phyloP scores from a whole-genome alignment of 345 rosid genomes.

The Tarenaya hassleriana region DNA sequence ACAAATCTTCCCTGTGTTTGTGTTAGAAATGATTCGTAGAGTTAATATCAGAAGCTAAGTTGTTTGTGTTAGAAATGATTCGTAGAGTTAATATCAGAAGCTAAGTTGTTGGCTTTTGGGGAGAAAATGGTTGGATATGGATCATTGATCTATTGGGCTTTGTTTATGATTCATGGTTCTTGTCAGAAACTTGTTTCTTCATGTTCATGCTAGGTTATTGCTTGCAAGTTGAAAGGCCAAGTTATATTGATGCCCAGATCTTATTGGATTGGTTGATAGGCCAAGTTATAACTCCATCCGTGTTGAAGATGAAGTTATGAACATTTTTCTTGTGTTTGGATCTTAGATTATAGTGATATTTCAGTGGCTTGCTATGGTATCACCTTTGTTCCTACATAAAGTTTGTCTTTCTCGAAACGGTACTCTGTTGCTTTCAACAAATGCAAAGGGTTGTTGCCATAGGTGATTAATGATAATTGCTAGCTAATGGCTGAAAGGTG shows the following conservation, averaged over 20 bases:
- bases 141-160: too few species aligned
- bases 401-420: conserved; percentile 4
- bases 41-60: too few species aligned
- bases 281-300: too few species aligned
- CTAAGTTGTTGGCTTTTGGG: too few species aligned
- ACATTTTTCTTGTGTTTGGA: conserved; percentile 10
- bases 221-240: conserved; percentile 4
- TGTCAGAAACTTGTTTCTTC: conserved; percentile 6
- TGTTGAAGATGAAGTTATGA: background rate
- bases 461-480: background rate
- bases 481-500: background rate
- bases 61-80: too few species aligned
- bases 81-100: too few species aligned
- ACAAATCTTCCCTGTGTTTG: too few species aligned
- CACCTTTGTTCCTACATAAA: background rate
- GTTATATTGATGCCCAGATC: conserved; percentile 12
- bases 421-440: background rate
- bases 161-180: background rate
- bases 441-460: background rate
- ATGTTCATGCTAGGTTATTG: too few species aligned
- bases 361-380: conserved; percentile 5
- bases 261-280: background rate
- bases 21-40: too few species aligned
- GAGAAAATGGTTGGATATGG: too few species aligned
- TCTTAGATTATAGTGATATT: conserved; percentile 2